Evolutionary conservation across 129 eudicot species (phyloP).

Genomic region (Artemisia tridentata): DNA sequence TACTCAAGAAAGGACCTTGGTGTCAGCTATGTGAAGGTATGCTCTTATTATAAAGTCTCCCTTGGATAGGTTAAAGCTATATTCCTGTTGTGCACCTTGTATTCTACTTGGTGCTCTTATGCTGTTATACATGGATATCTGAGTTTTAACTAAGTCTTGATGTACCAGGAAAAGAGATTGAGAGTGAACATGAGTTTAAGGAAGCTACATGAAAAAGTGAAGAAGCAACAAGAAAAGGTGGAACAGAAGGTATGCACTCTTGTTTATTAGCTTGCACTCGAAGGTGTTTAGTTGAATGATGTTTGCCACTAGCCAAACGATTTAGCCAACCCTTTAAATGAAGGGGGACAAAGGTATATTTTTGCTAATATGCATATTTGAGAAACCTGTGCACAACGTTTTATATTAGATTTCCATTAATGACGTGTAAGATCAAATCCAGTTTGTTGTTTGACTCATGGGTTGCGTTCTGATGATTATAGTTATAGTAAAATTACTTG

Average conservation of each 20-base stretch:
- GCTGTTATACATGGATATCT: background rate
- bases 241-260: slow-evolving; percentile 65
- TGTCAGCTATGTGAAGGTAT: slow-evolving; percentile 92
- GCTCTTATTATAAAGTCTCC: slow-evolving; percentile 4
- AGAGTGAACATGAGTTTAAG: slow-evolving; percentile 84
- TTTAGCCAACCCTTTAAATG: no score
- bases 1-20: slow-evolving; percentile 97
- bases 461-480: no score
- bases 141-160: slow-evolving; percentile 16
- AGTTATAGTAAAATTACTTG: no score
- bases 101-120: background rate
- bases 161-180: slow-evolving; percentile 80
- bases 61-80: background rate
- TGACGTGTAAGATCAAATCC: no score
- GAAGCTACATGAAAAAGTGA: slow-evolving; percentile 79
- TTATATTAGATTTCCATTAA: no score
- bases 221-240: slow-evolving; percentile 92
- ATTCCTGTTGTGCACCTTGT: slow-evolving; percentile 7
- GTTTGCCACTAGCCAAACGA: no score
- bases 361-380: no score
- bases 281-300: no score
- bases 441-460: no score
- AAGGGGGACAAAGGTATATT: no score
- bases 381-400: no score
- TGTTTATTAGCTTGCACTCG: slow-evolving; percentile 1